A percentile compares a stretch with the other conserved stretches of the same genome.
phyloP scores from a whole-genome alignment of 1,284 basidiomycete genomes.

The Pyrrhoderma noxium region DNA sequence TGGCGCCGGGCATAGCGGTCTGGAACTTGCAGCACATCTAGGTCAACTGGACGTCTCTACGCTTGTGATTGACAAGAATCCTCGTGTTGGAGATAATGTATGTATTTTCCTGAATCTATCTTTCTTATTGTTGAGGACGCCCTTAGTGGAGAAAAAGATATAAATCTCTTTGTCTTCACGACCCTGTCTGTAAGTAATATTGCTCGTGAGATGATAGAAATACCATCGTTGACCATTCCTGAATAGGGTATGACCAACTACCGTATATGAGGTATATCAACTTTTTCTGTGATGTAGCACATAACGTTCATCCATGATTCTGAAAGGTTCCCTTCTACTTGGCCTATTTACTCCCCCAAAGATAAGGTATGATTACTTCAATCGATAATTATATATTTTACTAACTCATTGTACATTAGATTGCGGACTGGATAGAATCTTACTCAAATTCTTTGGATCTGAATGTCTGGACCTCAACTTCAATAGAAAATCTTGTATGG shows the following conservation, averaged over 20 bases:
- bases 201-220: slow-evolving; percentile 3
- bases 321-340: slow-evolving; percentile 46
- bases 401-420: slow-evolving; percentile 18
- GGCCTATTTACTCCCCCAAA: slow-evolving; percentile 57
- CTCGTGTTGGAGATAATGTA: slow-evolving; percentile 40
- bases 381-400: not conserved
- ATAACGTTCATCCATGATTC: slow-evolving; percentile 1
- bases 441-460: slow-evolving; percentile 34
- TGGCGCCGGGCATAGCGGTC: slow-evolving; percentile 60
- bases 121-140: not conserved
- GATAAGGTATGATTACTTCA: slow-evolving; percentile 33
- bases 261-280: slow-evolving; percentile 23
- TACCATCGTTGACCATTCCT: not conserved
- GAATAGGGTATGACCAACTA: slow-evolving; percentile 13
- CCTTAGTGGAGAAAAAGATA: slow-evolving; percentile 52
- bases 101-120: not conserved
- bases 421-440: slow-evolving; percentile 36
- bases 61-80: slow-evolving; percentile 47
- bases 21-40: slow-evolving; percentile 52
- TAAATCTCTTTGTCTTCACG: slow-evolving; percentile 53
- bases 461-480: slow-evolving; percentile 32
- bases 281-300: not conserved
- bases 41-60: slow-evolving; percentile 44
- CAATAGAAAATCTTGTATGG: slow-evolving; percentile 32
- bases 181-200: slow-evolving; percentile 52